Base-by-base conservation (phyloP, 495 filamentous ascomycete genomes). In the Penicillium manginii region DNA sequence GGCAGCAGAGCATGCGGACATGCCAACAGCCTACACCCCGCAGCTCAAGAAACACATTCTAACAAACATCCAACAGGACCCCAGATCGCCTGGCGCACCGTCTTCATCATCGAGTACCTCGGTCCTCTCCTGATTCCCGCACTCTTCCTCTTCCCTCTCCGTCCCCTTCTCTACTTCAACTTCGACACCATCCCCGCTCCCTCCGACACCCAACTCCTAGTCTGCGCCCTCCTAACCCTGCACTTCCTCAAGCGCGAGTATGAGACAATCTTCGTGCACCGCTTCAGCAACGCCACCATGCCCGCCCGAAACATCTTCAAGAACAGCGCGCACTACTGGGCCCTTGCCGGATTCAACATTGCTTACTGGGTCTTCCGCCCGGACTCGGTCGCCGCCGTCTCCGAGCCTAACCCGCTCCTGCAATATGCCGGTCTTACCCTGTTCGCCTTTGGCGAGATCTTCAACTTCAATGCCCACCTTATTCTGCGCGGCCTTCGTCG, bases 181-280 rank as follows among this genome's bases (percentile, higher is more conserved):
- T 75, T 77, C 58, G 74, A 82, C 63, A 62, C 69, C 46, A 52
- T 85, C 69, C 72, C 75, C 50, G 67, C 69, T 31, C 84, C 88
- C 51, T 87, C 89, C 26, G 71, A 78, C 49, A 75, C 84, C 3
- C 93, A 97, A 69, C 83, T 81, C 56, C 79, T 96, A 19, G 82
- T 89, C 51, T 87, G 91, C 66, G 73, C 73, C 45, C 83, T 96
- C 50, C 82, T 94, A 61, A 82, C 81, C 52, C 68, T 88, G 29
- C 93, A 98, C 79, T 98, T 97, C 81, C 62, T 91, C 63, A 98
- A 98, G 81, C 92, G 94, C 65, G 96, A 98, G 76, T 84, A 89
- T 55, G 94, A 98, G 78, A 97, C 93, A 15, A 60, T 97, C 54
- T 96, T 92, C 74, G 85, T 98, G 55, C 94, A 98, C 81, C 91